These are phyloP conservation scores for Mycena rosella DNA, from an alignment of 768 basidiomycete species.

Conservation along the genomic window DNA sequence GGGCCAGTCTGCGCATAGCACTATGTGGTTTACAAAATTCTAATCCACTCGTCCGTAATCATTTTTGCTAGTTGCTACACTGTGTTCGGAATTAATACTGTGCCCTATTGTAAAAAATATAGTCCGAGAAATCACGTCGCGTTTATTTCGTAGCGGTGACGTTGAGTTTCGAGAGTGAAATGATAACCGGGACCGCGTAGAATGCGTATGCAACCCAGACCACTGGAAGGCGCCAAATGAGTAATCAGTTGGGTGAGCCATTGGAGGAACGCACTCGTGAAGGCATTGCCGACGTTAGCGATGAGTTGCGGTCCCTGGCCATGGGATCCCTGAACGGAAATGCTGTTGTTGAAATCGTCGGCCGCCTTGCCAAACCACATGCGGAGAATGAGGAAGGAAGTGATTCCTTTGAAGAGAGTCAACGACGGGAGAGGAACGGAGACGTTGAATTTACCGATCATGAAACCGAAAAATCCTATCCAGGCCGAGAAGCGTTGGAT, in stretches of 20 bases:
- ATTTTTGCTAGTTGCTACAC: slow-evolving; percentile 22
- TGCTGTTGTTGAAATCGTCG: slow-evolving; percentile 79
- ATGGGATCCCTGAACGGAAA: slow-evolving; percentile 62
- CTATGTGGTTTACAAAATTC: neutral
- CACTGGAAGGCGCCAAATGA: slow-evolving; percentile 62
- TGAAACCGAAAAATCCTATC: slow-evolving; percentile 83
- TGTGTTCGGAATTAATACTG: slow-evolving; percentile 14
- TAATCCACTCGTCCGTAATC: neutral
- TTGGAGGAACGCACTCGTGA: slow-evolving; percentile 69
- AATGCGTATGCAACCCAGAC: slow-evolving; percentile 85
- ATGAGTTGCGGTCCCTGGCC: slow-evolving; percentile 71
- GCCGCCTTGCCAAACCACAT: slow-evolving; percentile 89
- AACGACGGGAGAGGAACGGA: slow-evolving; percentile 12
- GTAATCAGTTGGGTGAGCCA: neutral
- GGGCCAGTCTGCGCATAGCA: too few relatives aligned
- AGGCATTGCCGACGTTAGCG: slow-evolving; percentile 77
- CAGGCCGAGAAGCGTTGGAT: slow-evolving; percentile 75
- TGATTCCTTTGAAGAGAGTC: slow-evolving; percentile 61
- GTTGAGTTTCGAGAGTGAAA: slow-evolving; percentile 77
- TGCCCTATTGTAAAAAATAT: neutral
- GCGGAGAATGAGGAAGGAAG: slow-evolving; percentile 76
- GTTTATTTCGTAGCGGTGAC: slow-evolving; percentile 61
- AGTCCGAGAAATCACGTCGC: neutral
- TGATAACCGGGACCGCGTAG: slow-evolving; percentile 75
- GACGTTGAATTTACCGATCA: slow-evolving; percentile 63